Percentiles rank a stretch among this genome's conserved stretches.
These are phyloP conservation scores for Trypanosoma lewisi DNA, from an alignment of 208 protist genomes.

Conservation along the genomic window DNA sequence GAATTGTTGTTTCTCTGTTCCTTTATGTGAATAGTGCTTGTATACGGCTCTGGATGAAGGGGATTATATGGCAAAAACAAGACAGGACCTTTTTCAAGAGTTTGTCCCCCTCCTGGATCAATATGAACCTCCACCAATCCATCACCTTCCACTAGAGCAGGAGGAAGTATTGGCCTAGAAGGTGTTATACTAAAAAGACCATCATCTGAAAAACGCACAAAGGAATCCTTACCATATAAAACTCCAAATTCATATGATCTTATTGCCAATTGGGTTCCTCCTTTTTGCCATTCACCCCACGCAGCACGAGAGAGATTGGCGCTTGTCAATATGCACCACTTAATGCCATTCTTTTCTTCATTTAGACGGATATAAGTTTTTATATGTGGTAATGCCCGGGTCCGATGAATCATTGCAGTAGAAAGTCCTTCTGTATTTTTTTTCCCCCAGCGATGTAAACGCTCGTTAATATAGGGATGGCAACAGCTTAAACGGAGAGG, in stretches of 20 bases:
- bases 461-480: conserved; percentile 62
- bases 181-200: conserved; percentile 40
- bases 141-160: conserved; percentile 15
- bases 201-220: conserved; percentile 4
- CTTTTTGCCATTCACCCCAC: conserved; percentile 55
- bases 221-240: conserved; percentile 52
- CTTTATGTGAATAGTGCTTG: conserved; percentile 44
- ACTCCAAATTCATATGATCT: conserved; percentile 89
- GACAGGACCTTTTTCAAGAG: conserved; percentile 1
- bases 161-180: conserved; percentile 29
- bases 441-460: conserved; percentile 63
- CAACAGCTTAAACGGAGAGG: conserved; percentile 54
- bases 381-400: conserved; percentile 70
- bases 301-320: conserved; percentile 85
- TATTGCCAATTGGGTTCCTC: conserved; percentile 40
- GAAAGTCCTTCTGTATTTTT: neutral
- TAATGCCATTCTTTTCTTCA: conserved; percentile 27
- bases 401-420: neutral
- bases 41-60: conserved; percentile 55
- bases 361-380: conserved; percentile 72
- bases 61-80: conserved; percentile 68
- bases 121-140: conserved; percentile 30
- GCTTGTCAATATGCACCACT: conserved; percentile 82
- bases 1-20: conserved; percentile 5
- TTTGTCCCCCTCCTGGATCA: neutral